Base-by-base conservation (phyloP, 257 asterid species). In the Solanum piurae region DNA sequence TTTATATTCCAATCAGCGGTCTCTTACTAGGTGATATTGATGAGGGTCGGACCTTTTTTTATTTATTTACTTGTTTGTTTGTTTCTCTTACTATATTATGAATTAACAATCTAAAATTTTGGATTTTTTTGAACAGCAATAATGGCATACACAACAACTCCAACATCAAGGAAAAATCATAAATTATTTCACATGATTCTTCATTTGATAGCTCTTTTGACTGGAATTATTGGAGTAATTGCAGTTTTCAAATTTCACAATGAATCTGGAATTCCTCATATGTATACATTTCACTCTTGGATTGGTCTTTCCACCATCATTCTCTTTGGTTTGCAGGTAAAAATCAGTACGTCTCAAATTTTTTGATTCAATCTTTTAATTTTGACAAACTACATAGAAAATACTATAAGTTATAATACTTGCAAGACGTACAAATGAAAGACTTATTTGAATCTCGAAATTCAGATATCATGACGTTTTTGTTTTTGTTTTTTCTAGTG, bases 261-360 rank as follows among this genome's bases (percentile, higher is more conserved):
- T 7, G 92, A 92, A 20, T 5, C n/a, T 13, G 20, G 83, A 60
- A 88, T 93, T 83, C 77, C 90, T 10, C 13, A 93, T 66, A 12
- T 95, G 90, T 95, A 92, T 42, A 73, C 96, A 44, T 86, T 93
- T 85, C 98, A 95, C 88, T 95, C 98, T 44, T 95, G 97, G 98
- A 62, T 95, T 73, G 98, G 98, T 66, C 87, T 95, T 66, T 75
- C 94, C 25, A 93, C 98, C 84, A 89, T 93, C 87, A 88, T 76
- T 92, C 90, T 95, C 42, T 93, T 91, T 74, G 92, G 44, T 88
- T 49, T 92, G 12, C 97, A 95, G 94, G 97, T 93, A 90, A 84
- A 33, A 25, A 4, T 27, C 9, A 71, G 12, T 34, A 8, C 2
- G 36, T 66, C 74, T 12, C 21, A 25, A n/a, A n/a, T n/a, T n/a